A percentile compares a stretch with the other conserved stretches of the same genome.
phyloP scores from a whole-genome alignment of 1,284 basidiomycete genomes.

The Anthracocystis panici-leucophaei region DNA sequence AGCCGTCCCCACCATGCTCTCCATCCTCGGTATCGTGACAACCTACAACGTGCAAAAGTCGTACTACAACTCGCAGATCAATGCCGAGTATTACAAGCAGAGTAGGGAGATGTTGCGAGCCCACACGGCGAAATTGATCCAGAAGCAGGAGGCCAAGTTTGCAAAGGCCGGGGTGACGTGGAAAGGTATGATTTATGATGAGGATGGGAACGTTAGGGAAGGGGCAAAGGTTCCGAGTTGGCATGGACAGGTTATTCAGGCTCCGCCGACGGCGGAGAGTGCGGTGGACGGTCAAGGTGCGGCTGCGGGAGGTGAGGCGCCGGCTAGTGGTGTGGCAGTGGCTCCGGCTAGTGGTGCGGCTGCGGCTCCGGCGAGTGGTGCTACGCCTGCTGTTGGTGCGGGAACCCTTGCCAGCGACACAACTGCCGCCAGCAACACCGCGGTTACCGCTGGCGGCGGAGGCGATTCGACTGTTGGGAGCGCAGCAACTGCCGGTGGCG shows the following conservation, averaged over 20 bases:
- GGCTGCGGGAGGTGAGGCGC: no score
- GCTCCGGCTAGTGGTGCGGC: no score
- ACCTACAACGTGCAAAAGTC: slow-evolving; percentile 39
- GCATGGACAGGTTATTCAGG: background rate
- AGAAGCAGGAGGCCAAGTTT: slow-evolving; percentile 30
- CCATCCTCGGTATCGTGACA: slow-evolving; percentile 29
- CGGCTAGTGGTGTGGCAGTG: no score
- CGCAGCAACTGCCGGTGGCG: no score
- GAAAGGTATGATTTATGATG: slow-evolving; percentile 37
- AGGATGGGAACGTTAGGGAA: slow-evolving; percentile 20
- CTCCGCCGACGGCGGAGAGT: background rate
- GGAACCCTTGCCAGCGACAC: background rate
- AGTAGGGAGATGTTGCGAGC: slow-evolving; percentile 18
- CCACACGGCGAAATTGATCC: slow-evolving; percentile 26
- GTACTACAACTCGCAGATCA: slow-evolving; percentile 35
- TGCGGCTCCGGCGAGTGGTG: background rate
- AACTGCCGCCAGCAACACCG: background rate
- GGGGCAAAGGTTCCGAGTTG: slow-evolving; percentile 7
- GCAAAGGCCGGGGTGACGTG: slow-evolving; percentile 18
- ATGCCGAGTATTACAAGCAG: slow-evolving; percentile 34
- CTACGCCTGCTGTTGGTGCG: background rate
- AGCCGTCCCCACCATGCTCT: slow-evolving; percentile 34
- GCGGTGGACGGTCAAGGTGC: background rate
- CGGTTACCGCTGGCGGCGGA: background rate
- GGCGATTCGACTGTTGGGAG: background rate